Base-by-base conservation (phyloP, 768 basidiomycete species). In the Leccinum rimulosum region DNA sequence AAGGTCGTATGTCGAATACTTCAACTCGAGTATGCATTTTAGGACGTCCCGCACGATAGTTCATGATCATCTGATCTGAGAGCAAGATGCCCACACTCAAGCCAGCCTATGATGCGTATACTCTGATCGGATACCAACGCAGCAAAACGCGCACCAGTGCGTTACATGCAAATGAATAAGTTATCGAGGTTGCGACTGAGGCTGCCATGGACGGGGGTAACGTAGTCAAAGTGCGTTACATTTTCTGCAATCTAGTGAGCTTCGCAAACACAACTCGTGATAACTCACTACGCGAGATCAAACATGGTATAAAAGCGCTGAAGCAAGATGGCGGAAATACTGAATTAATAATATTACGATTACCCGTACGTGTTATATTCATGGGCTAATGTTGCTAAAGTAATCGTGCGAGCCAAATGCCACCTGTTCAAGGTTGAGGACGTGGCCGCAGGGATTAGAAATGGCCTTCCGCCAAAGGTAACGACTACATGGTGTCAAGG, bases 381-480 rank as follows among this genome's bases (percentile, higher is more conserved):
- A 22, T 22, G 22, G 22, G 22, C 22, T 22, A 22, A 22, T 22
- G 22, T 22, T 22, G 22, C 22, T 22, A 22, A 75, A 56, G 40
- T 76, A 77, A 14, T 66, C 61, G 1, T 57, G 62, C 17, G 70
- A 70, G 11, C 67, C 69, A 6, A n/a, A 10, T 0, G 53, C 57
- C 9, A 68, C 54, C 1, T 53, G 54, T 9, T 80, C 81, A 8
- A 81, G 66, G 67, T 79, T 81, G 69, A 77, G 70, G 43, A 62
- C 64, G 10, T 56, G 62, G 1, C 25, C 3, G 69, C 36, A 9
- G 66, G 55, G 60, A 81, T 69, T 12, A 56, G 36, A 67, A 77
- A 80, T 2, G 69, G 28, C 35, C 61, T 70, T 7, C 75, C 75
- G 49, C 72, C 73, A 63, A 80, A 77, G 2, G 67, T 69, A 52